These are phyloP conservation scores for Stephanodiscus minutulus DNA, from an alignment of 108 stramenopile genomes.

Conservation along the genomic window DNA sequence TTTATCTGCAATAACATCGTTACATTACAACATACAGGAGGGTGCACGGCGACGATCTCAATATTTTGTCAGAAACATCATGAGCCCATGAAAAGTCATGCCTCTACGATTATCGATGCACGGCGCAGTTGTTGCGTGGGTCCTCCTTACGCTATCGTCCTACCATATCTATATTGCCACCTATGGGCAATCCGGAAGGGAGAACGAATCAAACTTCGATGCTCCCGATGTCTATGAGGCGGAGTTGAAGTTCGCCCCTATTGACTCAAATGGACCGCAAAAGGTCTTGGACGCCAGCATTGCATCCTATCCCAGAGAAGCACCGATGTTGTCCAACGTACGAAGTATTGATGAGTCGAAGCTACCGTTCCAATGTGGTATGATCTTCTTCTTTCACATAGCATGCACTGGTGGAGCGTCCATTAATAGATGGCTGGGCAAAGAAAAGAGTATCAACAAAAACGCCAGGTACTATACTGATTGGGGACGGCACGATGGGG, in stretches of 20 bases:
- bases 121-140: slow-evolving; percentile 1
- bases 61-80: too few species aligned
- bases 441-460: slow-evolving; percentile 29
- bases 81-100: too few species aligned
- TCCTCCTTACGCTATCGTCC: slow-evolving; percentile 18
- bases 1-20: too few species aligned
- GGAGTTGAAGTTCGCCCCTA: slow-evolving; percentile 28
- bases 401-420: slow-evolving; percentile 43
- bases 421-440: slow-evolving; percentile 46
- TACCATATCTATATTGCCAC: slow-evolving; percentile 17
- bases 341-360: background rate
- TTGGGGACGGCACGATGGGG: slow-evolving; percentile 31
- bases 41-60: too few species aligned
- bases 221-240: slow-evolving; percentile 21
- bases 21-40: too few species aligned
- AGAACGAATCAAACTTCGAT: background rate
- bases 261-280: slow-evolving; percentile 5
- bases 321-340: slow-evolving; percentile 13
- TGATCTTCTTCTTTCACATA: slow-evolving; percentile 47
- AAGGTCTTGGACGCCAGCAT: background rate
- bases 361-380: slow-evolving; percentile 24
- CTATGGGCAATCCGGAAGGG: background rate
- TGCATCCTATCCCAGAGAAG: slow-evolving; percentile 1
- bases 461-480: slow-evolving; percentile 44
- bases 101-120: background rate